phyloP scores from a whole-genome alignment of 73 alveolate species.

The Tetrahymena malaccensis region DNA sequence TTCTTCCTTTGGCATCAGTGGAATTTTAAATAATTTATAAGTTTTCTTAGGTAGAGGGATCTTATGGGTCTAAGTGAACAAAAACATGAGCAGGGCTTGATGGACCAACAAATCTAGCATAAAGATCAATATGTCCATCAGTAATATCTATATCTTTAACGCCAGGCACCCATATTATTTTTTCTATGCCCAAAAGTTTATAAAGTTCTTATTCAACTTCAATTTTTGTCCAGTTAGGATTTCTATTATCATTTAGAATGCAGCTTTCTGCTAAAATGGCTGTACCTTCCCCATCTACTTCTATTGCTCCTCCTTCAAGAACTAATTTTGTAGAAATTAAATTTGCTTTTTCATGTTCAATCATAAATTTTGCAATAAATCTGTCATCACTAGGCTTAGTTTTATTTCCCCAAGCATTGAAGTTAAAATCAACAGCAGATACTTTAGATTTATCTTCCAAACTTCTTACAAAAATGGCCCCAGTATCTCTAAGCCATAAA shows the following conservation, averaged over 20 bases:
- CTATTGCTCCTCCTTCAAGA: conserved; percentile 35
- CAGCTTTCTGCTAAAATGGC: conserved; percentile 38
- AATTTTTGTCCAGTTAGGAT: conserved; percentile 31
- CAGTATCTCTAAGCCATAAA: conserved; percentile 42
- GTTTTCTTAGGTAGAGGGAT: background rate
- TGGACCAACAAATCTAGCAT: conserved; percentile 16
- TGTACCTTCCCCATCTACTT: conserved; percentile 49
- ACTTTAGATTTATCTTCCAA: background rate
- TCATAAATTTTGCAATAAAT: conserved; percentile 13
- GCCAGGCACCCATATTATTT: conserved; percentile 39
- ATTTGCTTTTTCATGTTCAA: background rate
- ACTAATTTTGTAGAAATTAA: conserved; percentile 3
- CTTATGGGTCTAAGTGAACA: conserved; percentile 13
- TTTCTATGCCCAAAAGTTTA: conserved; percentile 17
- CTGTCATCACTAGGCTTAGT: conserved; percentile 7
- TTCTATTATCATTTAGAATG: conserved; percentile 19
- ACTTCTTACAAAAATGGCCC: conserved; percentile 21
- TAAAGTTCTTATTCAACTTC: conserved; percentile 12
- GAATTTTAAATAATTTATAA: conserved; percentile 7
- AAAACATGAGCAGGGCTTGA: conserved; percentile 37
- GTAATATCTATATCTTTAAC: conserved; percentile 35
- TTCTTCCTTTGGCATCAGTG: conserved; percentile 33
- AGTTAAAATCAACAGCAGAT: conserved; percentile 34
- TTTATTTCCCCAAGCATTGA: conserved; percentile 43
- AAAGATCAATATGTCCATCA: conserved; percentile 43